A percentile compares a stretch with the other conserved stretches of the same genome.
phyloP scores from a whole-genome alignment of 805 yeast species.

The Teunomyces panamensis region DNA sequence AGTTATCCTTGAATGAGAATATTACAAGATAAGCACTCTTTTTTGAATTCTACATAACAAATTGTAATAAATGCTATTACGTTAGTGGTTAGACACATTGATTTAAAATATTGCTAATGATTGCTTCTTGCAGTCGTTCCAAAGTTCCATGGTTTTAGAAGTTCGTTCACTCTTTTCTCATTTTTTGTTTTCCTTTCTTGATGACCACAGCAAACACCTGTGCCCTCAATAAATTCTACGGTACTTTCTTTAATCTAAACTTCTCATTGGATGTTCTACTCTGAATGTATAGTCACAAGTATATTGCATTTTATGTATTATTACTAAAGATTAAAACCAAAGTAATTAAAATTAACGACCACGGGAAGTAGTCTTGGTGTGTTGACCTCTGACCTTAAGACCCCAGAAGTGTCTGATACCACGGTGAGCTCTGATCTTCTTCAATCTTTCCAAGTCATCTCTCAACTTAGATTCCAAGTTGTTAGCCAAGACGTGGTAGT shows the following conservation, averaged over 20 bases:
- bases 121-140: too few relatives aligned
- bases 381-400: slow-evolving; percentile 99
- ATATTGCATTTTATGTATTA: slow-evolving; percentile 10
- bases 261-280: neutral
- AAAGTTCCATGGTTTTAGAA: too few relatives aligned
- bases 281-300: neutral
- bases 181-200: too few relatives aligned
- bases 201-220: too few relatives aligned
- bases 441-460: slow-evolving; percentile 99
- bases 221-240: neutral
- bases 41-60: too few relatives aligned
- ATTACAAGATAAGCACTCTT: too few relatives aligned
- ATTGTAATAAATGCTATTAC: too few relatives aligned
- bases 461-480: slow-evolving; percentile 98
- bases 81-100: too few relatives aligned
- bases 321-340: slow-evolving; percentile 5
- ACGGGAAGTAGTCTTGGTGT: slow-evolving; percentile 99
- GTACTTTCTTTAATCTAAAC: neutral
- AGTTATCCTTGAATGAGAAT: neutral
- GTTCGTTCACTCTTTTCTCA: too few relatives aligned
- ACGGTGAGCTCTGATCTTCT: slow-evolving; percentile 99
- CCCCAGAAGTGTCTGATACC: slow-evolving; percentile 99
- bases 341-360: slow-evolving; percentile 46
- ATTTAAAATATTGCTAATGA: too few relatives aligned
- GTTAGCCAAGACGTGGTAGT: slow-evolving; percentile 98